A percentile compares a stretch with the other conserved stretches of the same genome.
These are phyloP conservation scores for Echinosophora koreensis DNA, from an alignment of 306 rosid species.

Conservation along the genomic window DNA sequence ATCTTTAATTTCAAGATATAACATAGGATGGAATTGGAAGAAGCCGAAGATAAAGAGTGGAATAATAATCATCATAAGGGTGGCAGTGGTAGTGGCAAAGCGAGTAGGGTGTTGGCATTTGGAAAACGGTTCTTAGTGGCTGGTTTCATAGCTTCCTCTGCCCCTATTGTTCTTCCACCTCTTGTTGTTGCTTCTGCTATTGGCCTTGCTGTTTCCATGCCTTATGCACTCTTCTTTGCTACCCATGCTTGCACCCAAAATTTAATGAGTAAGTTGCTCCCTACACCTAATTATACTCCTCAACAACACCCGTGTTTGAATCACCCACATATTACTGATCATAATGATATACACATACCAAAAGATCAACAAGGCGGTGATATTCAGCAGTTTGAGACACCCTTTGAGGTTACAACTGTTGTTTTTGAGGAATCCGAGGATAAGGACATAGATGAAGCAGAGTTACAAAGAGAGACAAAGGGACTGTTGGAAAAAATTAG, in stretches of 20 bases:
- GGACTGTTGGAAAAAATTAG: slow-evolving; percentile 56
- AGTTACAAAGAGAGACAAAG: slow-evolving; percentile 56
- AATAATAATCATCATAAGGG: background rate
- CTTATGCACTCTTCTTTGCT: slow-evolving; percentile 67
- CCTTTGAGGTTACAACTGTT: slow-evolving; percentile 43
- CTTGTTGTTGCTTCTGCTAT: slow-evolving; percentile 71
- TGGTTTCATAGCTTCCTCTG: slow-evolving; percentile 66
- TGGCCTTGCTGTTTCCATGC: slow-evolving; percentile 73
- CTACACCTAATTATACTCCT: slow-evolving; percentile 37
- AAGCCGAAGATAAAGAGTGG: slow-evolving; percentile 56
- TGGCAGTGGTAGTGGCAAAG: slow-evolving; percentile 35
- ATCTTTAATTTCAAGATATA: slow-evolving; percentile 19
- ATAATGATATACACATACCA: background rate
- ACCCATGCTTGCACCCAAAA: slow-evolving; percentile 65
- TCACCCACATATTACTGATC: slow-evolving; percentile 1
- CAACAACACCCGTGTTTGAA: slow-evolving; percentile 14
- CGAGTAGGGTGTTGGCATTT: slow-evolving; percentile 51
- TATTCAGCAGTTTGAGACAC: slow-evolving; percentile 29
- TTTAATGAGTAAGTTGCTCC: slow-evolving; percentile 73
- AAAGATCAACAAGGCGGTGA: slow-evolving; percentile 39
- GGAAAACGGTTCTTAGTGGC: slow-evolving; percentile 70
- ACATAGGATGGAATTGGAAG: slow-evolving; percentile 69
- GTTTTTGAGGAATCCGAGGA: slow-evolving; percentile 48
- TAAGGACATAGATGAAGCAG: slow-evolving; percentile 51
- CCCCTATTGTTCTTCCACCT: slow-evolving; percentile 76